Evolutionary conservation across 352 stramenopile species (phyloP).

Genomic region (Peronospora belbahrii): DNA sequence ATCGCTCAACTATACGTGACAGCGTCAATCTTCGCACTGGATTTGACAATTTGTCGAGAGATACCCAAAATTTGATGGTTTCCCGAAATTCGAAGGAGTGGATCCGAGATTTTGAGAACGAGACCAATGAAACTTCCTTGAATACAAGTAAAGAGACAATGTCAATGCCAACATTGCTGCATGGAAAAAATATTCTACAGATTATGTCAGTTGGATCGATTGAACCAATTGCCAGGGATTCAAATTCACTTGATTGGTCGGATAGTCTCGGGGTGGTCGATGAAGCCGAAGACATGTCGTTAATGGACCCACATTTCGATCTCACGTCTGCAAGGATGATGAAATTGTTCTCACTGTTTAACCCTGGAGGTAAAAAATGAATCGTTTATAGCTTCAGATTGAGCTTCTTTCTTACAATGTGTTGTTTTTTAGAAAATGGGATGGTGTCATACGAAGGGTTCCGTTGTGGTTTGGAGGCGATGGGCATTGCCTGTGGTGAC

Average conservation of each 20-base stretch:
- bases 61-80: not conserved
- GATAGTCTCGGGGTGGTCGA: slow-evolving; percentile 28
- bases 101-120: not conserved
- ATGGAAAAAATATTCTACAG: slow-evolving; percentile 57
- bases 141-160: slow-evolving; percentile 9
- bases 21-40: slow-evolving; percentile 1
- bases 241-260: slow-evolving; percentile 58
- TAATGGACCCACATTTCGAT: slow-evolving; percentile 84
- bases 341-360: slow-evolving; percentile 59
- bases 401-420: too few relatives aligned
- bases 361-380: slow-evolving; percentile 30
- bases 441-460: slow-evolving; percentile 79
- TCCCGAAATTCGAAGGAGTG: not conserved
- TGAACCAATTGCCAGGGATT: slow-evolving; percentile 28
- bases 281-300: slow-evolving; percentile 38
- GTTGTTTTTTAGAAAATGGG: slow-evolving; percentile 29
- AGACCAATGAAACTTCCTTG: not conserved
- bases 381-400: too few relatives aligned
- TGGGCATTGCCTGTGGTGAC: slow-evolving; percentile 65
- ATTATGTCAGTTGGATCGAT: slow-evolving; percentile 40
- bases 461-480: slow-evolving; percentile 56
- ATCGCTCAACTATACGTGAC: slow-evolving; percentile 14
- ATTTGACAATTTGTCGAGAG: not conserved
- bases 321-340: slow-evolving; percentile 63
- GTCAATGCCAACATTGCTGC: slow-evolving; percentile 26